Percentiles rank a stretch among this genome's conserved stretches.
Conservation (phyloP, 1,284 basidiomycete genomes). For the Moesziomyces parantarcticus region DNA sequence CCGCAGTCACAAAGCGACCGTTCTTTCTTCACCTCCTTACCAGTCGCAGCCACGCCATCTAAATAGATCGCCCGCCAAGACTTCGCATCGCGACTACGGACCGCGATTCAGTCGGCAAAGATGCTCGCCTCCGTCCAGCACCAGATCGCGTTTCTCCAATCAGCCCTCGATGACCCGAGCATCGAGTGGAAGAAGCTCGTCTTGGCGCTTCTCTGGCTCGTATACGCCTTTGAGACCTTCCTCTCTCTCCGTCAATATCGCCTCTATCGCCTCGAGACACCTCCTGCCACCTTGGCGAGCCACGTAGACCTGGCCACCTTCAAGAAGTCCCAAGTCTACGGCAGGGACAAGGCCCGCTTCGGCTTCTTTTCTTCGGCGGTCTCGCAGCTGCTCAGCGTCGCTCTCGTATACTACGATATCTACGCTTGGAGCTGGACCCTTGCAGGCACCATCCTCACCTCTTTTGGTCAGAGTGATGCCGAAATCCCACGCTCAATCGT, state of each 20-base stretch:
- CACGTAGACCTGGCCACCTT: constrained; percentile 82
- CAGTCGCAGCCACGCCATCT: no score
- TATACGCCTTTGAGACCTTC: constrained; percentile 85
- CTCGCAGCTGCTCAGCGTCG: constrained; percentile 78
- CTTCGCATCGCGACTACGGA: not conserved
- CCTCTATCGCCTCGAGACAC: constrained; percentile 80
- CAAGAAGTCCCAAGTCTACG: constrained; percentile 89
- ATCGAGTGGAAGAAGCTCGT: constrained; percentile 80
- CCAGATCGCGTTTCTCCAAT: constrained; percentile 32
- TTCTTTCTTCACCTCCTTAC: no score
- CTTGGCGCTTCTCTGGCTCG: constrained; percentile 79
- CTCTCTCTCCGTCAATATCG: constrained; percentile 88
- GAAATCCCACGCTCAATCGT: constrained; percentile 85
- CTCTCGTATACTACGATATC: constrained; percentile 78
- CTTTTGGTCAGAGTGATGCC: constrained; percentile 33
- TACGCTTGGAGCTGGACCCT: constrained; percentile 82
- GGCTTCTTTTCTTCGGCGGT: constrained; percentile 79
- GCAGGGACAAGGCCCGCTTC: constrained; percentile 90
- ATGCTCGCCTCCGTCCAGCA: constrained; percentile 42
- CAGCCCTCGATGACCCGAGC: constrained; percentile 63
- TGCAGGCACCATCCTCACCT: constrained; percentile 71
- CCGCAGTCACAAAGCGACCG: no score
- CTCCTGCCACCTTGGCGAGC: constrained; percentile 78
- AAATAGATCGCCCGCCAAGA: not conserved
- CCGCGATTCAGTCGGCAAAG: not conserved